These are phyloP conservation scores for Gelatoporia subvermispora DNA, from an alignment of 768 basidiomycete species.

Conservation along the genomic window DNA sequence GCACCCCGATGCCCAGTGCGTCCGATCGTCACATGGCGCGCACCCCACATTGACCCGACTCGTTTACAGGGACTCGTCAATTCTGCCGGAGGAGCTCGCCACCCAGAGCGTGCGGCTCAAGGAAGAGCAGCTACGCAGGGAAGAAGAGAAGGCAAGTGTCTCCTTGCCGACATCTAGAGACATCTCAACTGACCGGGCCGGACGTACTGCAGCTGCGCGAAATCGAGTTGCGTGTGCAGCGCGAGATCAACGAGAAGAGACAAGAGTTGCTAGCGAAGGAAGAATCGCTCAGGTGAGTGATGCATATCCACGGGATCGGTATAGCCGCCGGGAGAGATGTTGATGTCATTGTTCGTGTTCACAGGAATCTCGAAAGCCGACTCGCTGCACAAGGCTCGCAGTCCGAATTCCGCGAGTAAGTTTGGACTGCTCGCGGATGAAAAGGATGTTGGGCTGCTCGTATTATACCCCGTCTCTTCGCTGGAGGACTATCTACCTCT, in stretches of 20 bases:
- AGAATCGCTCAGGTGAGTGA: conserved; percentile 75
- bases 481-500: neutral
- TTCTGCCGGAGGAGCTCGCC: conserved; percentile 94
- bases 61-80: conserved; percentile 68
- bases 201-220: conserved; percentile 70
- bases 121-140: conserved; percentile 95
- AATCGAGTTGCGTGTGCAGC: conserved; percentile 95
- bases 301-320: conserved; percentile 6
- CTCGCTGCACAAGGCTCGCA: conserved; percentile 86
- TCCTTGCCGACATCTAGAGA: conserved; percentile 1
- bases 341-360: conserved; percentile 1
- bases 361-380: conserved; percentile 84
- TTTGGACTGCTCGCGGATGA: conserved; percentile 9
- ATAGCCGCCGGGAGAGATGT: neutral
- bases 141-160: conserved; percentile 82
- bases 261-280: conserved; percentile 96
- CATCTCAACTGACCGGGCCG: neutral
- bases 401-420: conserved; percentile 49
- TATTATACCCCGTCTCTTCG: conserved; percentile 23
- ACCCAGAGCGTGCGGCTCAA: conserved; percentile 96
- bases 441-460: conserved; percentile 14
- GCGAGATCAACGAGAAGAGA: conserved; percentile 96
- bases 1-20: conserved; percentile 67
- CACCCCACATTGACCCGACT: conserved; percentile 20
- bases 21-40: conserved; percentile 13